These are phyloP conservation scores for Mycena latifolia DNA, from an alignment of 768 basidiomycete genomes.

Conservation along the genomic window DNA sequence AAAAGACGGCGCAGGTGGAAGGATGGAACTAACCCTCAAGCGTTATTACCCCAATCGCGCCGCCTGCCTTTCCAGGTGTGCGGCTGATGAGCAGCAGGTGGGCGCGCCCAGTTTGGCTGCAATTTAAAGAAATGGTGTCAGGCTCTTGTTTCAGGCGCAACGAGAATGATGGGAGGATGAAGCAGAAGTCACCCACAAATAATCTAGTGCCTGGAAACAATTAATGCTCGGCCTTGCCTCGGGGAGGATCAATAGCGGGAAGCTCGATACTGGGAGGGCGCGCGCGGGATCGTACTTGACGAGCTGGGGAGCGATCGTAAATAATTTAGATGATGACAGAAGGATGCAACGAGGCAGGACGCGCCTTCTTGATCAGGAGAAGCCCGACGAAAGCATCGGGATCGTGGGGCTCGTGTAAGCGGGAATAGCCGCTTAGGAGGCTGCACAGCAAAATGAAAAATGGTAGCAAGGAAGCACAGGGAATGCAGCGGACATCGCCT, in stretches of 20 bases:
- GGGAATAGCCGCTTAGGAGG: slow-evolving; percentile 66
- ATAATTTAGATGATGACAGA: too few relatives aligned
- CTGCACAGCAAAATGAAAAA: slow-evolving; percentile 52
- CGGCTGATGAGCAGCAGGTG: slow-evolving; percentile 89
- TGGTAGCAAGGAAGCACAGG: slow-evolving; percentile 11
- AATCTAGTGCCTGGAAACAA: slow-evolving; percentile 95
- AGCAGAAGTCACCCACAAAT: slow-evolving; percentile 65
- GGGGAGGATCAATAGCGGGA: slow-evolving; percentile 86
- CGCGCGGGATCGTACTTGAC: slow-evolving; percentile 91
- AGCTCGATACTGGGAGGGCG: slow-evolving; percentile 77
- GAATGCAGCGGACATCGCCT: slow-evolving; percentile 73
- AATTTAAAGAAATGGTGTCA: too few relatives aligned
- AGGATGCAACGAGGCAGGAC: too few relatives aligned
- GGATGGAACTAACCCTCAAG: slow-evolving; percentile 72
- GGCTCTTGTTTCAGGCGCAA: too few relatives aligned
- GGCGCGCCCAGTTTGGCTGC: slow-evolving; percentile 95
- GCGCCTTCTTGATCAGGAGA: slow-evolving; percentile 71
- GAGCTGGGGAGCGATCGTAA: too few relatives aligned
- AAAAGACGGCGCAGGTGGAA: too few relatives aligned
- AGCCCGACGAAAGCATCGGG: slow-evolving; percentile 71
- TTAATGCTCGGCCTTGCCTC: slow-evolving; percentile 92
- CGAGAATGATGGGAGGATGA: too few relatives aligned
- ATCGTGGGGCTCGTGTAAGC: slow-evolving; percentile 69
- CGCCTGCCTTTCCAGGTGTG: slow-evolving; percentile 85
- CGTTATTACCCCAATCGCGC: slow-evolving; percentile 92